Base-by-base conservation (phyloP, 2,329 filamentous ascomycete genomes). In the Macroventuria anomochaeta region DNA sequence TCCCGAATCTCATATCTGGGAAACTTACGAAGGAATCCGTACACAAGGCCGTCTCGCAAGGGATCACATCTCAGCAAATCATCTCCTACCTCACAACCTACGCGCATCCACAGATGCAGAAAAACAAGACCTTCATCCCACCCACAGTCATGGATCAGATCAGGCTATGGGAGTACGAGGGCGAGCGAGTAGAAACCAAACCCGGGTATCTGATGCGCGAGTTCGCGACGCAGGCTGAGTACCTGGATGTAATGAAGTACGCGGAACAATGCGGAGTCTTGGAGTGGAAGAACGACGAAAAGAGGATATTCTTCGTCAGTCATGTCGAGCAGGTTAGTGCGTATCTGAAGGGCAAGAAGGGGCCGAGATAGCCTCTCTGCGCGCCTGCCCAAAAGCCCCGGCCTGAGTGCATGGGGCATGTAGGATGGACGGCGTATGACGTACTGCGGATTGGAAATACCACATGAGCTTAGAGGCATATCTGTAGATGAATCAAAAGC, bases 131-230 rank as follows among this genome's bases (percentile, higher is more conserved):
- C 1, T 85, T 96, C 13, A 83, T 99, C 2, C 95, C 96, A 1
- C 93, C 95, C 0, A 97, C 96, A 0, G 95, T 99, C 13, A 91
- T 97, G 59, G 95, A 99, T 75, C 95, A 99, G 79, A 97, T 99
- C 67, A 85, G 93, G 2, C 85, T 99, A 17, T 99, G 95, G 95
- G 93, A 99, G 79, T 87, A 97, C 46, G 95, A 99, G 76, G 92
- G 93, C 60, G 95, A 99, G 78, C 85, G 95, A 43, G 96, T 99
- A 85, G 90, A 89, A 73, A 86, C 90, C 1, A 91, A 87, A 5
- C 79, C 83, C 0, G 95, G 95, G 0, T 97, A 91, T 72, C 74
- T 97, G 23, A 96, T 99, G 80, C 88, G 89, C 68, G 93, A 97
- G 59, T 96, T 97, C 69, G 85, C 86, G 36, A 86, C 82, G 26